A percentile compares a stretch with the other conserved stretches of the same genome.
These are phyloP conservation scores for Didymosphaeria variabile DNA, from an alignment of 2,329 filamentous ascomycete genomes.

Conservation along the genomic window DNA sequence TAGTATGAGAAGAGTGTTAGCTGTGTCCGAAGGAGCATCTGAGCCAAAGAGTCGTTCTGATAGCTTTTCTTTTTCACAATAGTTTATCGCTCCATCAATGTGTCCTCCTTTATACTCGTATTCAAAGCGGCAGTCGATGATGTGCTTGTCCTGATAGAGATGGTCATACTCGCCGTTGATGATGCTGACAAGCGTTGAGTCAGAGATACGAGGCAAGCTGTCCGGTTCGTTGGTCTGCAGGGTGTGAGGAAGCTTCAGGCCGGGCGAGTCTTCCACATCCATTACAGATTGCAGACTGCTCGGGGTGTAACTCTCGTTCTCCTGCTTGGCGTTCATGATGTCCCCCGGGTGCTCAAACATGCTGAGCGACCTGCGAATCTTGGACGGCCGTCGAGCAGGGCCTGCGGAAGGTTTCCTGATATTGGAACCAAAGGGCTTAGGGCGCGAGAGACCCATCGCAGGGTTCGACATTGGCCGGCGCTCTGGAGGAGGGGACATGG, in stretches of 20 bases:
- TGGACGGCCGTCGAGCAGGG: slow-evolving; percentile 72
- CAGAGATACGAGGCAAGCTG: slow-evolving; percentile 85
- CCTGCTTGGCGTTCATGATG: slow-evolving; percentile 75
- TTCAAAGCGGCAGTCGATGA: slow-evolving; percentile 97
- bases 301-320: slow-evolving; percentile 68
- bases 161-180: slow-evolving; percentile 84
- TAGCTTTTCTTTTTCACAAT: slow-evolving; percentile 93
- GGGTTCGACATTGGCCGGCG: slow-evolving; percentile 65
- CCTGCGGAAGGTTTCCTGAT: slow-evolving; percentile 68
- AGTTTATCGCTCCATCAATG: slow-evolving; percentile 92
- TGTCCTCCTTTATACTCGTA: slow-evolving; percentile 98
- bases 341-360: slow-evolving; percentile 97
- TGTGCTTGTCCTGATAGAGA: slow-evolving; percentile 79
- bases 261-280: slow-evolving; percentile 81
- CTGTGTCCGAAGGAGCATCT: slow-evolving; percentile 67
- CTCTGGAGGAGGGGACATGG: slow-evolving; percentile 79
- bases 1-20: slow-evolving; percentile 85
- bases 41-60: slow-evolving; percentile 79
- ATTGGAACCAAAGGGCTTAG: slow-evolving; percentile 69
- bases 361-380: slow-evolving; percentile 90
- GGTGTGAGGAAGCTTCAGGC: slow-evolving; percentile 84
- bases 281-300: slow-evolving; percentile 76
- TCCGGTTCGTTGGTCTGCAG: slow-evolving; percentile 81
- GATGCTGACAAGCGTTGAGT: slow-evolving; percentile 83
- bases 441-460: slow-evolving; percentile 65